Conservation (phyloP, 306 rosid species). For the Acacia melanoxylon region DNA sequence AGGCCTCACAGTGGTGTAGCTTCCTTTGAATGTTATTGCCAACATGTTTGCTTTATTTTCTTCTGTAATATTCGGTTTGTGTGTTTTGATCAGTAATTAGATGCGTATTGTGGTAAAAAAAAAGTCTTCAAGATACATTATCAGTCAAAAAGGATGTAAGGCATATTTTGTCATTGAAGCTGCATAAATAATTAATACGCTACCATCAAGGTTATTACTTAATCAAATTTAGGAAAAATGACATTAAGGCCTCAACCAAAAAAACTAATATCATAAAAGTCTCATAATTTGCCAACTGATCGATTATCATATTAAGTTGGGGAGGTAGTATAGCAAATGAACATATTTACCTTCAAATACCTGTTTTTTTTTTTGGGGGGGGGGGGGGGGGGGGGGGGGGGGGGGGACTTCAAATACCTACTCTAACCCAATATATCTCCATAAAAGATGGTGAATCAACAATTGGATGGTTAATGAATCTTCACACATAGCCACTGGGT, state of each 20-base stretch:
- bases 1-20: slow-evolving; percentile 41
- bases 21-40: slow-evolving; percentile 37
- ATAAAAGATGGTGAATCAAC: not conserved
- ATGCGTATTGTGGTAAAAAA: not conserved
- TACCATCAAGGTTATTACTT: no score
- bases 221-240: no score
- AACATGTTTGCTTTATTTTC: slow-evolving; percentile 23
- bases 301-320: no score
- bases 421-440: slow-evolving; percentile 6
- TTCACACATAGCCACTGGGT: not conserved
- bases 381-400: no score
- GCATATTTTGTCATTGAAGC: no score
- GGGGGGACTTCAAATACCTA: not conserved
- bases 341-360: no score
- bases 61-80: not conserved
- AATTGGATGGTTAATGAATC: not conserved
- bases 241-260: no score
- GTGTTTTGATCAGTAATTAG: not conserved
- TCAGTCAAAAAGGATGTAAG: not conserved
- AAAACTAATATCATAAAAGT: no score
- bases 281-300: no score
- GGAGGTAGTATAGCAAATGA: no score
- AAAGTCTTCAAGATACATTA: slow-evolving; percentile 3
- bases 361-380: no score
- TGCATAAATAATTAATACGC: no score